Conservation (phyloP, 257 asterid genomes). For the Solanum peruvianum region DNA sequence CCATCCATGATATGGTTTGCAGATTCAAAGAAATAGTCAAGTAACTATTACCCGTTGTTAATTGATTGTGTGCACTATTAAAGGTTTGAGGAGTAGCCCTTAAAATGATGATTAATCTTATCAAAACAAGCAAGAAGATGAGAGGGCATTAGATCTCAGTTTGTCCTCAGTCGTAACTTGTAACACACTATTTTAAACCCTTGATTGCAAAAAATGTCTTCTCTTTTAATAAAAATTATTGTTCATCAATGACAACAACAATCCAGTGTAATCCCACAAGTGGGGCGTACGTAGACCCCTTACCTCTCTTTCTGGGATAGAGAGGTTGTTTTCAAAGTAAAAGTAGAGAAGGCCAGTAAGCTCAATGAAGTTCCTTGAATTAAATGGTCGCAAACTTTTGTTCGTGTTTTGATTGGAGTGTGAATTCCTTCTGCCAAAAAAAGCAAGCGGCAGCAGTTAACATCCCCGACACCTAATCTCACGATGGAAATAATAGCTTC, state of each 20-base stretch:
- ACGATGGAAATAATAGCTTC: neutral
- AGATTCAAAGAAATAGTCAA: neutral
- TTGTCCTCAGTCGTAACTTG: neutral
- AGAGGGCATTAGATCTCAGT: neutral
- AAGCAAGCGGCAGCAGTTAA: neutral
- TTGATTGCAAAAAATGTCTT: neutral
- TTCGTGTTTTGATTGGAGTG: neutral
- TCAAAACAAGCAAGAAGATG: neutral
- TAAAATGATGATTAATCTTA: neutral
- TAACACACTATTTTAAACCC: neutral
- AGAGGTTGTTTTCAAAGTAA: neutral
- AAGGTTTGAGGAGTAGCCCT: neutral
- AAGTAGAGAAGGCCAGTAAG: neutral
- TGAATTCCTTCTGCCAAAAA: neutral
- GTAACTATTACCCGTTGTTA: neutral
- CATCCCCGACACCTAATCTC: neutral
- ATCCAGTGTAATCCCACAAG: neutral
- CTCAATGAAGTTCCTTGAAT: neutral
- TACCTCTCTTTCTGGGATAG: neutral
- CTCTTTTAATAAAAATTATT: neutral
- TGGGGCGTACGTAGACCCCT: neutral
- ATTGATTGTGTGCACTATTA: neutral
- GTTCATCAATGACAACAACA: neutral
- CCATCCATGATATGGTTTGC: neutral
- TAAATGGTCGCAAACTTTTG: neutral